Percentiles rank a stretch among this genome's conserved stretches.
Evolutionary conservation across 805 yeast genomes (phyloP).

Genomic region (Pichia occidentalis): DNA sequence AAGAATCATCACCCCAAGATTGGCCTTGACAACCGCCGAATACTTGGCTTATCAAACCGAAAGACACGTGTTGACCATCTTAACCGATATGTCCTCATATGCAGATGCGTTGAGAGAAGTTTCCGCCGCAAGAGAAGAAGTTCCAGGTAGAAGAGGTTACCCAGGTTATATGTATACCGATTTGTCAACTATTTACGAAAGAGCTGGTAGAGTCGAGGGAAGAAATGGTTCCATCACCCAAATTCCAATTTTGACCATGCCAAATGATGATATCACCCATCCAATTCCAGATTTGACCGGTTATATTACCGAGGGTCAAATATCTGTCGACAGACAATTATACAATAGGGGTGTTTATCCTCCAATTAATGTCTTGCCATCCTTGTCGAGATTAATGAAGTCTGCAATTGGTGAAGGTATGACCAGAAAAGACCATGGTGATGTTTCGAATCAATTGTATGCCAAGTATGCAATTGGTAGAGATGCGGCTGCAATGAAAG

Average conservation of each 20-base stretch:
- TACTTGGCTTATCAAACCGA: slow-evolving; percentile 98
- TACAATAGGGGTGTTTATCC: slow-evolving; percentile 97
- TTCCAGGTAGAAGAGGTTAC: slow-evolving; percentile 99
- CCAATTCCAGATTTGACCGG: slow-evolving; percentile 99
- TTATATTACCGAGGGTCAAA: slow-evolving; percentile 98
- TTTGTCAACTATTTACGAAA: slow-evolving; percentile 96
- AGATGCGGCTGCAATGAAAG: slow-evolving; percentile 99
- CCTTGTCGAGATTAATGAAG: slow-evolving; percentile 96
- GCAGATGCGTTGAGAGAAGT: slow-evolving; percentile 99
- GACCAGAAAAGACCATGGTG: slow-evolving; percentile 99
- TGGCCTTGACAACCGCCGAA: slow-evolving; percentile 98
- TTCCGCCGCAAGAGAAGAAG: slow-evolving; percentile 99
- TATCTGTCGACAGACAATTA: slow-evolving; percentile 93
- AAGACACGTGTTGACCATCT: slow-evolving; percentile 95
- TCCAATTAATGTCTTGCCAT: slow-evolving; percentile 97
- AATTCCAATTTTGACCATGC: slow-evolving; percentile 98
- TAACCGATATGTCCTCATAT: slow-evolving; percentile 99
- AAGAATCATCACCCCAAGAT: slow-evolving; percentile 98
- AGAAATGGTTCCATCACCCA: slow-evolving; percentile 99
- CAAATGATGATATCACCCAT: slow-evolving; percentile 99
- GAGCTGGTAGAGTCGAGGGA: slow-evolving; percentile 99
- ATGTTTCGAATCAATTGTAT: slow-evolving; percentile 96
- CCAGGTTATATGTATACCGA: slow-evolving; percentile 99
- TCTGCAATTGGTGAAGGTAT: slow-evolving; percentile 99
- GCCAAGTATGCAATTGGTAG: slow-evolving; percentile 99